Base-by-base conservation (phyloP, 2,329 filamentous ascomycete genomes). In the Venturia aucupariae region DNA sequence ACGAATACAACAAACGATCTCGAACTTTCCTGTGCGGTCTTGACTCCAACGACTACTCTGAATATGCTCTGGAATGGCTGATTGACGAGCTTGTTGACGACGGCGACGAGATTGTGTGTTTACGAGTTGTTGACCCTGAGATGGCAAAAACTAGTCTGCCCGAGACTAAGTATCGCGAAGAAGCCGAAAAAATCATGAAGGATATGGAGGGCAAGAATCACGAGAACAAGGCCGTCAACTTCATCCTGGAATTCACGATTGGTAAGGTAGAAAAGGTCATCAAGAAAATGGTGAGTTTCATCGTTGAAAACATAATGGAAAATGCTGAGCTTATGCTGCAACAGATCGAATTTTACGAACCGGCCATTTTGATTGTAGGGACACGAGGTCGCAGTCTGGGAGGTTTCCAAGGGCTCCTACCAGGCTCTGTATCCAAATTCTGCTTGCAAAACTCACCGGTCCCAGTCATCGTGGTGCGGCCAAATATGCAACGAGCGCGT, bases 361-460 rank as follows among this genome's bases (percentile, higher is more conserved):
- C 92, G 3, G 90, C 90, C 2, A 92, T 96, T 78, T 83, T 97
- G 27, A 88, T 97, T 35, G 92, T 97, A 19, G 92, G 92, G 54
- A 96, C 92, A 1, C 85, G 89, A 70, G 92, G 92, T 57, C 85
- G 91, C 64, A 93, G 89, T 44, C 81, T 96, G 1, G 90, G 90
- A 41, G 91, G 92, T 32, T 87, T 96, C 65, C 92, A 96, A 73
- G 90, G 90, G 60, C 80, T 96, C 38, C 84, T 96, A 51, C 90
- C 90, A 60, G 94, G 91, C 68, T 94, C 90, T 0, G 92, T 96
- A 55, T 95, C 90, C 32, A 96, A 96, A 73, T 97, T 96, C 76
- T 96, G 92, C 71, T 82, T 96, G 15, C 92, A 97, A 73, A 92
- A 96, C 74, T 96, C 90, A 1, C 92, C 92, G 0, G 90, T 97